Evolutionary conservation across 768 basidiomycete genomes (phyloP), one percentile per base, ranked within the genome.

Genomic region (Amyloporia xantha): DNA sequence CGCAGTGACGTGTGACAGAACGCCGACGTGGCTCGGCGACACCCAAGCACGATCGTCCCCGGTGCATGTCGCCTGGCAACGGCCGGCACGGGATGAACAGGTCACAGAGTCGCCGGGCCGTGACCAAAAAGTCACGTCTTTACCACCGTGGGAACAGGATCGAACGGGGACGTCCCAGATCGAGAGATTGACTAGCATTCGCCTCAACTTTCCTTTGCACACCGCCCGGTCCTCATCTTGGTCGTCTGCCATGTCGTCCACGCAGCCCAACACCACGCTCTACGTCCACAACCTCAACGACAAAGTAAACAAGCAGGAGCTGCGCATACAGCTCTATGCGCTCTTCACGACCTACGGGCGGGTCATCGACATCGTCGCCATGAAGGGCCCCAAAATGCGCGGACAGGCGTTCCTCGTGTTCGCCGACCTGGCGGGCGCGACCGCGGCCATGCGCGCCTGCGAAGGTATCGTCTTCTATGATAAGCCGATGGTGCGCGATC

Each of bases 401-500:
- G 94, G 93, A 19, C 93, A 96, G 68, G 95, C 95, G 1, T 98
- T 96, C 68, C 83, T 97, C 61, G 92, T 95, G 59, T 98, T 96
- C 69, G 78, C 81, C 44, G 95, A 98, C 70, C 82, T 95, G 43
- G 80, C 89, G 9, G 81, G 84, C 47, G 91, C 92, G 50, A 97
- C 95, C 4, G 81, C 91, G 47, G 95, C 95, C 28, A 78, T 97
- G 81, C 78, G 95, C 42, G 91, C 86, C 40, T 86, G 93, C 62
- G 87, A 91, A 60, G 95, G 95, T 47, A 89, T 95, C 80, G 54
- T 81, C 23, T 95, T 95, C 68, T 96, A 95, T 62, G 87, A 91
- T 61, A 93, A 91, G 62, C 87, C 89, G 23, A 76, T 95, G 69
- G 92, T 93, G 66, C 71, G 84, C 58, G 51, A 20, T 41, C 46